phyloP scores from a whole-genome alignment of 1,284 basidiomycete genomes.

The Ustilago curta region DNA sequence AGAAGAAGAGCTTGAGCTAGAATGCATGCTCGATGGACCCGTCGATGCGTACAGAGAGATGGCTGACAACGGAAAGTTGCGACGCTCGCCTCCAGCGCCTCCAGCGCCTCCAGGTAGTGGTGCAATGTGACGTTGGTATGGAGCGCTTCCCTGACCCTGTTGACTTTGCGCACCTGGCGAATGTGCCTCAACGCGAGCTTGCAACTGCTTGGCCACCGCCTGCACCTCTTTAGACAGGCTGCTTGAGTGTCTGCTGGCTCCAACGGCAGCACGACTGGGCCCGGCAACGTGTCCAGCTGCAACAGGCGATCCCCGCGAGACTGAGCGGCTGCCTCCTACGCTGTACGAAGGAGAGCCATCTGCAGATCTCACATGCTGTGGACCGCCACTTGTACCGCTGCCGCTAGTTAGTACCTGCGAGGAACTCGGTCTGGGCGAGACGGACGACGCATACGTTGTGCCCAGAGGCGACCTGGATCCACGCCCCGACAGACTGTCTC shows the following conservation, averaged over 20 bases:
- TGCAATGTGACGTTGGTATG: conserved; percentile 17
- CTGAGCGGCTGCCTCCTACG: background rate
- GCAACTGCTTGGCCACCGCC: conserved; percentile 43
- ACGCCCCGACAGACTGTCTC: conserved; percentile 18
- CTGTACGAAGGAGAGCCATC: background rate
- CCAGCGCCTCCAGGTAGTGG: conserved; percentile 19
- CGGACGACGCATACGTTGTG: conserved; percentile 23
- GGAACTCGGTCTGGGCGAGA: conserved; percentile 23
- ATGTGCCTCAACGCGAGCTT: conserved; percentile 47
- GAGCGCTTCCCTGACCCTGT: background rate
- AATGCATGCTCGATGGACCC: conserved; percentile 23
- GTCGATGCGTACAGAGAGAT: conserved; percentile 48
- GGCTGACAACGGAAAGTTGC: conserved; percentile 39
- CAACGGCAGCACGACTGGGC: background rate
- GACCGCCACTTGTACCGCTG: conserved; percentile 5
- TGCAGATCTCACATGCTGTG: conserved; percentile 8
- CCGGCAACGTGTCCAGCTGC: conserved; percentile 5
- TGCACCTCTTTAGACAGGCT: conserved; percentile 47
- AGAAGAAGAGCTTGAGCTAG: conserved; percentile 21
- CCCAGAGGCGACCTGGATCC: conserved; percentile 25
- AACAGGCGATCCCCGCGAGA: conserved; percentile 17
- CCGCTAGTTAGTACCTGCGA: conserved; percentile 11
- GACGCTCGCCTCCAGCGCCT: conserved; percentile 34
- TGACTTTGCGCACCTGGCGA: conserved; percentile 21
- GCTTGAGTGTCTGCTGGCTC: conserved; percentile 12